Evolutionary conservation across 225 moss, liverwort and hornwort genomes (phyloP), one percentile per base, ranked within the genome.

Genomic region (Rhytidiadelphus loreus): DNA sequence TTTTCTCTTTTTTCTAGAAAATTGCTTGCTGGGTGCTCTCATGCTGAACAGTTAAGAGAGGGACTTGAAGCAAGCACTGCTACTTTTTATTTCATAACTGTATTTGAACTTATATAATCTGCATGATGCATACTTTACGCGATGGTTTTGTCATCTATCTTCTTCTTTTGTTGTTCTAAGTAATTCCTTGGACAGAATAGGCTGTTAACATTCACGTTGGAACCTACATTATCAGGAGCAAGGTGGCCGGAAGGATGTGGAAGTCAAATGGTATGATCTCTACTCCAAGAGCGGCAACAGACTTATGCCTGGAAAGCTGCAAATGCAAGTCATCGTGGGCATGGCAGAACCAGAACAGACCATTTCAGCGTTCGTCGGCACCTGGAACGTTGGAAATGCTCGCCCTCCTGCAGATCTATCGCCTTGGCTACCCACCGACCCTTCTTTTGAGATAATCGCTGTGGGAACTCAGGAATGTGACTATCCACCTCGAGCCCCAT

Each of bases 341-440:
- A 96, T 95, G 90, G 98, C 98, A 69, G 98, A 99, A 83, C 97
- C 98, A 72, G 97, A 98, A 72, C 97, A 97, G 86, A 93, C 94
- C 64, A 92, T 98, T 85, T 97, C 96, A 73, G 92, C 97, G 55
- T 98, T 97, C 80, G 92, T 98, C 59, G 98, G 97, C 83, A 97
- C 97, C 55, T 98, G 98, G 98, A 98, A 98, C 87, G 98, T 98
- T 75, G 98, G 98, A 60, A 98, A 98, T 90, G 97, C 98, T 75
- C 98, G 98, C 44, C 98, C 98, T 94, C 97, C 98, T 60, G 90
- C 92, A 89, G 98, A 98, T 93, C 85, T 98, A 56, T 97, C 98
- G 44, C 93, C 95, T 71, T 98, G 98, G 98, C 92, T 98, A 87
- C 98, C 98, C 16, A 90, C 88, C 29, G 92, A 96, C 85, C 92